These are phyloP conservation scores for Gymnopilus junonius DNA, from an alignment of 768 basidiomycete genomes.

Conservation along the genomic window DNA sequence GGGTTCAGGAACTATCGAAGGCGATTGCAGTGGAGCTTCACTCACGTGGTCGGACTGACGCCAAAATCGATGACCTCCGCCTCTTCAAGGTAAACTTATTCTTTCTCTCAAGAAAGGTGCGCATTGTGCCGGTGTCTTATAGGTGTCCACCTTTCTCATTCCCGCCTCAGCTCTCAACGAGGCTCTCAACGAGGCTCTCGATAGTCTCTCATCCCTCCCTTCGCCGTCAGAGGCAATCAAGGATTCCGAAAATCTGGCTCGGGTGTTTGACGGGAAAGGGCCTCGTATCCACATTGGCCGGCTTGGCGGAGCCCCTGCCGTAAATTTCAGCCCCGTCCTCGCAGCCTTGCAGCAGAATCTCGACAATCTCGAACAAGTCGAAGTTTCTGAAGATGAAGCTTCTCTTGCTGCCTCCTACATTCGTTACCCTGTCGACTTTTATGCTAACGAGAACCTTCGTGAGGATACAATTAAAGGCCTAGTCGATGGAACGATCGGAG, in stretches of 20 bases:
- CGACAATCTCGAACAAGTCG: slow-evolving; percentile 17
- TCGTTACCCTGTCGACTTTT: neutral
- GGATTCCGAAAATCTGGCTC: neutral
- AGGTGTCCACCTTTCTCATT: slow-evolving; percentile 7
- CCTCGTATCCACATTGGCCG: slow-evolving; percentile 12
- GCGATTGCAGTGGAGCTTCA: too few species aligned
- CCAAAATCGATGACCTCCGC: neutral
- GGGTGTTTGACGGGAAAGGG: neutral
- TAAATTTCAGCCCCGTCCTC: slow-evolving; percentile 6
- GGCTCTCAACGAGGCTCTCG: neutral
- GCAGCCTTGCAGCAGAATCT: slow-evolving; percentile 12
- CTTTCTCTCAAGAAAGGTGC: too few species aligned
- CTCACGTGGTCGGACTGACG: neutral
- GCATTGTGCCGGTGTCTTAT: neutral
- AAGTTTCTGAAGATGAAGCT: slow-evolving; percentile 13
- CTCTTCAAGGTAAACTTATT: neutral
- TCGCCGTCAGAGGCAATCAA: slow-evolving; percentile 11
- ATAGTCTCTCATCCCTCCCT: neutral
- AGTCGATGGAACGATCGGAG: slow-evolving; percentile 13
- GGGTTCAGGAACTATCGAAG: too few species aligned
- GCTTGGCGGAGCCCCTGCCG: slow-evolving; percentile 14
- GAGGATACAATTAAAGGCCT: slow-evolving; percentile 5
- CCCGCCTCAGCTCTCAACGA: neutral
- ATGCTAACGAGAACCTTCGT: neutral
- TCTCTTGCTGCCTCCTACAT: slow-evolving; percentile 14